Evolutionary conservation across 768 basidiomycete species (phyloP), one percentile per base, ranked within the genome.

Genomic region (Rhizopogon salebrosus): DNA sequence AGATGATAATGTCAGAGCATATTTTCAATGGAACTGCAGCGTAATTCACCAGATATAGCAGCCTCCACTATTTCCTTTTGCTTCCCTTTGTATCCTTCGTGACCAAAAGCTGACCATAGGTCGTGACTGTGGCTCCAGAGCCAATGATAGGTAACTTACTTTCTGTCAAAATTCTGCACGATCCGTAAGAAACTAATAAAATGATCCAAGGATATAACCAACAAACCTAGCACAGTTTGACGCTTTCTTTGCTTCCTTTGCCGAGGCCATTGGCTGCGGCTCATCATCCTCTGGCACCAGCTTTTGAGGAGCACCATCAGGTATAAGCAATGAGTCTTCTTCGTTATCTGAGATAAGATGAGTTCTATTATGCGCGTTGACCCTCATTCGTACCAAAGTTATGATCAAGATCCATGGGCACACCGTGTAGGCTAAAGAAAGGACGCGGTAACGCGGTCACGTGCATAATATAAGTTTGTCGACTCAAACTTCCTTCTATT

Each of bases 1-100:
- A 10, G 31, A 34, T 7, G 4, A 26, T 20, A 13, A 41, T 57
- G 54, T 40, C 7, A 20, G 23, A n/a, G 24, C 37, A 42, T 37
- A 20, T 16, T 22, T 11, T 6, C 22, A 2, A 26, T 9, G 2
- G 7, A 20, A 24, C 49, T 10, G 14, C 39, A 7, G 24, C 38
- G 41, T 14, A 6, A 55, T 71, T 18, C 53, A 82, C 89, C 88
- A 57, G 67, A 66, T 26, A 85, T 70, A 3, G 89, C 88, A 7
- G 85, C 85, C 51, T 85, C 78, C 1, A 92, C 77, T 18, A 92
- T 85, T 54, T 85, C 82, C 56, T 80, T 78, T 70, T 93, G 91
- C 59, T 87, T 83, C 34, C 89, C 91, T 67, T 84, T 87, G 62
- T 84, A 93, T 3, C 62, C 75, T 0, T 71, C 56, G 63, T 89